Evolutionary conservation across 768 basidiomycete species (phyloP).

Genomic region (Pisolithus albus): DNA sequence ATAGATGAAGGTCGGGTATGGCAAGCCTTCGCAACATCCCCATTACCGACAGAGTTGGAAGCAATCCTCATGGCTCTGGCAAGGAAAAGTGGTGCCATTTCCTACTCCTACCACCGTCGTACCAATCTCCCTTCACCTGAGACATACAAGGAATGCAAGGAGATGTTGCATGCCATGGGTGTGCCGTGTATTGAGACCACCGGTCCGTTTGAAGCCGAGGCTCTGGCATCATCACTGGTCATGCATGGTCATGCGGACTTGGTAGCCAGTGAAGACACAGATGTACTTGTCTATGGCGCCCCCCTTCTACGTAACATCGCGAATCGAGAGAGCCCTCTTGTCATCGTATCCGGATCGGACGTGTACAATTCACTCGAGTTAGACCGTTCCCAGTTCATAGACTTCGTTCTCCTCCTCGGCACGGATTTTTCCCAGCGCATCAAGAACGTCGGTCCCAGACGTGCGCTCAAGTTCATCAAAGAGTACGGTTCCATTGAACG

Average conservation of each 20-base stretch:
- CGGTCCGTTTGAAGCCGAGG: constrained; percentile 79
- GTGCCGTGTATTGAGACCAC: constrained; percentile 64
- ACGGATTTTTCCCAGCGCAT: constrained; percentile 89
- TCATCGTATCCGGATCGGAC: constrained; percentile 55
- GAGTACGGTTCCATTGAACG: constrained; percentile 67
- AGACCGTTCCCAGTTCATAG: constrained; percentile 54
- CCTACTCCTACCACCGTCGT: constrained; percentile 59
- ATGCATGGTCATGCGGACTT: constrained; percentile 72
- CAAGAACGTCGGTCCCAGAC: constrained; percentile 69
- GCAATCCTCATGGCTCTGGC: constrained; percentile 30
- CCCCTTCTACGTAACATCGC: constrained; percentile 78
- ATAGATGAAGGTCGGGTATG: constrained; percentile 58
- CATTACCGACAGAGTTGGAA: constrained; percentile 15
- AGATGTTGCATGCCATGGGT: constrained; percentile 74
- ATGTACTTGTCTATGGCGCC: constrained; percentile 76
- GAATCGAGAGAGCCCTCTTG: constrained; percentile 49
- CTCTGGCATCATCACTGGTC: constrained; percentile 73
- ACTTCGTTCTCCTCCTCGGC: constrained; percentile 82
- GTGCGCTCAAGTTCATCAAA: constrained; percentile 71
- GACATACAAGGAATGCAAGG: constrained; percentile 66
- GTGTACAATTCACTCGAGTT: constrained; percentile 56
- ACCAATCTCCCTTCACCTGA: constrained; percentile 51
- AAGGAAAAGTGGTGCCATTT: constrained; percentile 49
- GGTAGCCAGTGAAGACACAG: constrained; percentile 89
- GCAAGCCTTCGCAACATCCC: constrained; percentile 33